Base-by-base conservation (phyloP, 495 filamentous ascomycete genomes). In the Oidiodendron maius region DNA sequence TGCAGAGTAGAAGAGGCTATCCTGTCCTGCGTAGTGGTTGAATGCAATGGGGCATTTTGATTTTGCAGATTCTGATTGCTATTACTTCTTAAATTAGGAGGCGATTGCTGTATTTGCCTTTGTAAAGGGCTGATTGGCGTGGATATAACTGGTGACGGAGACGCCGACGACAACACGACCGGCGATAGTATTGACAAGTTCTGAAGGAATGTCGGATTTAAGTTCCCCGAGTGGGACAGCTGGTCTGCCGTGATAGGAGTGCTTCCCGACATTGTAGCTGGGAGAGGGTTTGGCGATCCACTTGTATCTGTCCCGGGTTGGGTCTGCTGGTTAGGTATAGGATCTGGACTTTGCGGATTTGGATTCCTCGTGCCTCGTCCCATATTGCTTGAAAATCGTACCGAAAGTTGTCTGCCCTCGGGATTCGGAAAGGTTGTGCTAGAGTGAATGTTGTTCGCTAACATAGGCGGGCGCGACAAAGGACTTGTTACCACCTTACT, bases 181-280 rank as follows among this genome's bases (percentile, higher is more conserved):
- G 38, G 41, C 5, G 53, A 56, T 10, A 48, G 21, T 44, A 52
- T 48, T 18, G 48, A 35, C 6, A 48, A 36, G 2, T 38, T 23
- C 21, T 56, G 53, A 3, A 50, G 22, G 17, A 52, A 16, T 11
- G 36, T 44, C 11, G 48, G 48, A 23, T 48, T 52, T 25, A 48
- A 41, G 21, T 36, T 42, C 20, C 46, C 45, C 8, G 36, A 15
- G 26, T 50, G 25, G 21, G 8, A 16, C 17, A 25, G 39, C 15
- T 35, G 28, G n/a, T 26, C 40, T 21, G 25, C 5, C 11, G 30
- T 18, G 21, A 35, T 34, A 2, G 36, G 46, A 3, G 46, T 13
- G 25, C 20, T 16, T 18, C 46, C 34, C 3, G 37, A 4, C 12
- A 32, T 25, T 8, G 51, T 18, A 10, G 37, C 16, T 21, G 45